Evolutionary conservation across 331 rosid genomes (phyloP), one percentile per base, ranked within the genome.

Genomic region (Acacia pycnantha): DNA sequence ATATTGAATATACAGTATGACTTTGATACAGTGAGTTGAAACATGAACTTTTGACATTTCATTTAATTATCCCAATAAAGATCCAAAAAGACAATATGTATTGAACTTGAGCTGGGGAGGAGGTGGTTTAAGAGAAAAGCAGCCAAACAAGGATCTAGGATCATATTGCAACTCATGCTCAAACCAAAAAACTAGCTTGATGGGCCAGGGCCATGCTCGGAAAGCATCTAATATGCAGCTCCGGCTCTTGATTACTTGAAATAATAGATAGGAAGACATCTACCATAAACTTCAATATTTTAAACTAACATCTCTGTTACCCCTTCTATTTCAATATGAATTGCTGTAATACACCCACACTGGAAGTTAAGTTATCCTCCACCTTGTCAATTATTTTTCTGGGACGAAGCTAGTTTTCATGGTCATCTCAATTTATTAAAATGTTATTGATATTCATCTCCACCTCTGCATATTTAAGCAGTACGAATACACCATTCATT

Each of bases 111-210:
- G 61, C 51, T 37, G 19, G 37, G 62, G 16, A 74, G 40, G 37
- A 76, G 48, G 48, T 40, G 77, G 58, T 65, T 80, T 53, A 47
- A 47, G 71, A 26, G n/a, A 56, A 56, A 80, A 80, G 81, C 47
- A 65, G 41, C 24, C 31, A 40, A 76, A 59, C n/a, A 75, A 79
- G n/a, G 18, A n/a, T 75, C 29, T 33, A 79, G 29, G 21, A 27
- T 76, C 64, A 48, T 54, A 70, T 64, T 79, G 69, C 31, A 70
- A 56, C 80, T 31, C 41, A 21, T 64, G 58, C 72, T 44, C 40
- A 65, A 79, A 48, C 58, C 3, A 69, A 59, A 3, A 62, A 27
- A 35, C 13, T 27, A 58, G 67, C 50, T 31, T 44, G 68, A 75
- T 43, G 27, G 14, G 11, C 53, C 51, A n/a, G 10, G 69, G 69